A percentile compares a stretch with the other conserved stretches of the same genome.
phyloP scores from a whole-genome alignment of 768 basidiomycete genomes.

The Cantharellus cinnabarinus region DNA sequence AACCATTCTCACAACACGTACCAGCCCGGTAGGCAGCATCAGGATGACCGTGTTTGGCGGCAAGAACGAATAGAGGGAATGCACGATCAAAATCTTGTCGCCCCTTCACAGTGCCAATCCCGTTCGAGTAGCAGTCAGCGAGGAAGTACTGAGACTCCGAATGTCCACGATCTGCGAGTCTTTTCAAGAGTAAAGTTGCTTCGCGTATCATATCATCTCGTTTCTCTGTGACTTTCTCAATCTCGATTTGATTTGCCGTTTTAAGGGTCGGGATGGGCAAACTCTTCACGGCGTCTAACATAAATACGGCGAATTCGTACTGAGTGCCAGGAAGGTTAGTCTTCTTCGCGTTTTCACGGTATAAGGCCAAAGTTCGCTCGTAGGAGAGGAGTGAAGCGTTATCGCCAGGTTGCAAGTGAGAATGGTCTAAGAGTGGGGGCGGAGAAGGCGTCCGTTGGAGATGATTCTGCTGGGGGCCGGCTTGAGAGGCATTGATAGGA shows the following conservation, averaged over 20 bases:
- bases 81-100: slow-evolving; percentile 95
- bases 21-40: slow-evolving; percentile 91
- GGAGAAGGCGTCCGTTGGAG: slow-evolving; percentile 2
- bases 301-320: slow-evolving; percentile 97
- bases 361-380: slow-evolving; percentile 89
- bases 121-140: slow-evolving; percentile 95
- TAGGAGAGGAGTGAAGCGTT: slow-evolving; percentile 85
- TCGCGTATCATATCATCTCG: slow-evolving; percentile 78
- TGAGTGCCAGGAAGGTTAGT: slow-evolving; percentile 94
- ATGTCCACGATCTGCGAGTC: slow-evolving; percentile 84
- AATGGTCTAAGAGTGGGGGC: slow-evolving; percentile 49
- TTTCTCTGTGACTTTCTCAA: slow-evolving; percentile 62
- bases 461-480: neutral
- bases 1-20: slow-evolving; percentile 96
- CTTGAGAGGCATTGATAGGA: neutral
- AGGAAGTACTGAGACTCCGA: slow-evolving; percentile 92
- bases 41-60: slow-evolving; percentile 91
- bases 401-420: slow-evolving; percentile 81
- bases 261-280: slow-evolving; percentile 52
- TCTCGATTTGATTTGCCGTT: slow-evolving; percentile 42
- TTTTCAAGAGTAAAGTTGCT: slow-evolving; percentile 69
- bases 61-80: slow-evolving; percentile 85
- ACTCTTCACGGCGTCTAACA: slow-evolving; percentile 91
- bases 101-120: slow-evolving; percentile 78
- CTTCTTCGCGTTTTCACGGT: slow-evolving; percentile 95